phyloP scores from a whole-genome alignment of 257 asterid genomes.

The Nicotiana paniculata region DNA sequence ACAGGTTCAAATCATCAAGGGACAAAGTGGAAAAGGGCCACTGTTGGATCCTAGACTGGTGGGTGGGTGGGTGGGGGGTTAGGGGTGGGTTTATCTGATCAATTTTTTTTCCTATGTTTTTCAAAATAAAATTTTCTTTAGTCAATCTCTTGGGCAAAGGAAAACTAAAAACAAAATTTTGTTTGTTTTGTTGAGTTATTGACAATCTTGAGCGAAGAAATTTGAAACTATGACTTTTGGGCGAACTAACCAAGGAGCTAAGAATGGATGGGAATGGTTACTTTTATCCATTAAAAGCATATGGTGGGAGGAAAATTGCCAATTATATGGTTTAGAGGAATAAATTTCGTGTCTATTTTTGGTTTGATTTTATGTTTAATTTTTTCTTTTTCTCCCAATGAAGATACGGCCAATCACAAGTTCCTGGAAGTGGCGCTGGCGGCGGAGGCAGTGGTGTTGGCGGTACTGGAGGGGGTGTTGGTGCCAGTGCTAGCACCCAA shows the following conservation, averaged over 20 bases:
- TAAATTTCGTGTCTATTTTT: neutral
- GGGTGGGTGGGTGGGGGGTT: too few relatives aligned
- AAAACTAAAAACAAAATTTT: neutral
- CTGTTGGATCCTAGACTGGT: neutral
- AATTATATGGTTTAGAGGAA: neutral
- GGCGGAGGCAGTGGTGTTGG: slow-evolving; percentile 17
- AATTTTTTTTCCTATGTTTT: neutral
- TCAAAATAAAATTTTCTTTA: neutral
- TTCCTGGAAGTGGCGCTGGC: slow-evolving; percentile 23
- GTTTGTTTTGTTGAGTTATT: neutral
- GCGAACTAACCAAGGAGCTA: neutral
- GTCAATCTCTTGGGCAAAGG: neutral
- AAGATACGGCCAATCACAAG: neutral
- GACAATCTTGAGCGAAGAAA: neutral
- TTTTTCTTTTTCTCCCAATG: neutral
- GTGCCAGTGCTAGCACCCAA: slow-evolving; percentile 34
- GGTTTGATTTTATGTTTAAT: neutral
- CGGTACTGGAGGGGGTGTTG: slow-evolving; percentile 15
- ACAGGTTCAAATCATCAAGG: neutral
- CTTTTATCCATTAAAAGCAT: neutral
- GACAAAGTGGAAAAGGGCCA: neutral
- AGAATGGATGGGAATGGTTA: neutral
- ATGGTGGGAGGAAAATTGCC: neutral
- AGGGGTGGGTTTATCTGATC: neutral
- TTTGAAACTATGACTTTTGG: neutral